phyloP scores from a whole-genome alignment of 169 alveolate species.

The Eimeria sp. region DNA sequence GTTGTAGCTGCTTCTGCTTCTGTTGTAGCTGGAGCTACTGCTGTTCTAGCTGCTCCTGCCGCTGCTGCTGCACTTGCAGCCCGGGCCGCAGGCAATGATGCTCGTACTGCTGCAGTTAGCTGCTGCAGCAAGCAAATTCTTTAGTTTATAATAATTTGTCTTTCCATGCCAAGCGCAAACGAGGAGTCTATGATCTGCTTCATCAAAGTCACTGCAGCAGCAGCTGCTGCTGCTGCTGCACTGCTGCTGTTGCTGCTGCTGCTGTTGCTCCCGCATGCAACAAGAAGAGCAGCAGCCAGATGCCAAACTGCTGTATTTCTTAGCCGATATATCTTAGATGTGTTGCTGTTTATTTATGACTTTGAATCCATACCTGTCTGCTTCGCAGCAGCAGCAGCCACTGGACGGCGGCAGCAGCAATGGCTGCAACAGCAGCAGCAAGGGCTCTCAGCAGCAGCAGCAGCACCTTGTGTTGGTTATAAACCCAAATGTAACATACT shows the following conservation, averaged over 20 bases:
- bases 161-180: background rate
- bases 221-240: constrained; percentile 8
- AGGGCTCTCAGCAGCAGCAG: background rate
- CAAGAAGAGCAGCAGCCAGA: background rate
- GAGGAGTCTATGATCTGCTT: background rate
- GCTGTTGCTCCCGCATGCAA: background rate
- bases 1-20: background rate
- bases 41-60: background rate
- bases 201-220: background rate
- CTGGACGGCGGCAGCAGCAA: background rate
- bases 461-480: background rate
- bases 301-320: background rate
- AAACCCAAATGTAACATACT: too few species aligned
- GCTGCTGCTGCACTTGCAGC: background rate
- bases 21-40: background rate
- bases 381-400: background rate
- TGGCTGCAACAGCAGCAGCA: background rate
- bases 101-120: background rate
- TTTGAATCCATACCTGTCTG: background rate
- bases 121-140: background rate
- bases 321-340: background rate
- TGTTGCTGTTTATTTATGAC: too few species aligned
- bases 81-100: background rate
- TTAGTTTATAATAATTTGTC: background rate
- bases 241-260: background rate